phyloP scores from a whole-genome alignment of 73 alveolate genomes.

The Blepharisma japonicum region DNA sequence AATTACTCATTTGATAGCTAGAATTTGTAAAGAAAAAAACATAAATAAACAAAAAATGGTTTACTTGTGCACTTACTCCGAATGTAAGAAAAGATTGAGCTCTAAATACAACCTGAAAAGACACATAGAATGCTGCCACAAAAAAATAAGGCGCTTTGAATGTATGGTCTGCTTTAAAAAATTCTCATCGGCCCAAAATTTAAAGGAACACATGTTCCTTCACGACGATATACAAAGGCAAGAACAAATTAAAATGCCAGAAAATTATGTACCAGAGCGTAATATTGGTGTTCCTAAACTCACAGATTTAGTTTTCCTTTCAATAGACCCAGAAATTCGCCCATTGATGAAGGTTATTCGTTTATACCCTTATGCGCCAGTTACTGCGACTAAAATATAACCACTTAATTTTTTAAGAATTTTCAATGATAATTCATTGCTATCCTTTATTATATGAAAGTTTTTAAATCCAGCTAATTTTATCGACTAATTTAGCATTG shows the following conservation, averaged over 20 bases:
- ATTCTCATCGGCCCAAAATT: constrained; percentile 15
- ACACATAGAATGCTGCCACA: constrained; percentile 14
- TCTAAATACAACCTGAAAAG: constrained; percentile 26
- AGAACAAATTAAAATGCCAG: no score
- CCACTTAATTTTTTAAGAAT: no score
- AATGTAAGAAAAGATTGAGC: constrained; percentile 7
- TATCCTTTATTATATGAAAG: no score
- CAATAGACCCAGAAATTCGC: neutral
- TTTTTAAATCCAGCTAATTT: no score
- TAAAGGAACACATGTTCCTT: constrained; percentile 8
- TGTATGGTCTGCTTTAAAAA: constrained; percentile 20
- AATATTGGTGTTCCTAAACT: neutral
- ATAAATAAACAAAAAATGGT: constrained; percentile 5
- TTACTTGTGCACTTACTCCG: constrained; percentile 8
- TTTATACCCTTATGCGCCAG: constrained; percentile 6
- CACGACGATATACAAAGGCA: neutral
- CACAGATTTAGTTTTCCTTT: neutral
- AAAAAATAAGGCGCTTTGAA: constrained; percentile 2
- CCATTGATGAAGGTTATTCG: constrained; percentile 1
- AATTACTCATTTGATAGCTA: no score
- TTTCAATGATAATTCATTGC: no score
- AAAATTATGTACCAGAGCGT: neutral
- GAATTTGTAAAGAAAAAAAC: no score
- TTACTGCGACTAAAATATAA: no score
- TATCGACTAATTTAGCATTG: no score